Conservation (phyloP, 1,284 basidiomycete genomes). For the Malassezia cuniculi region DNA sequence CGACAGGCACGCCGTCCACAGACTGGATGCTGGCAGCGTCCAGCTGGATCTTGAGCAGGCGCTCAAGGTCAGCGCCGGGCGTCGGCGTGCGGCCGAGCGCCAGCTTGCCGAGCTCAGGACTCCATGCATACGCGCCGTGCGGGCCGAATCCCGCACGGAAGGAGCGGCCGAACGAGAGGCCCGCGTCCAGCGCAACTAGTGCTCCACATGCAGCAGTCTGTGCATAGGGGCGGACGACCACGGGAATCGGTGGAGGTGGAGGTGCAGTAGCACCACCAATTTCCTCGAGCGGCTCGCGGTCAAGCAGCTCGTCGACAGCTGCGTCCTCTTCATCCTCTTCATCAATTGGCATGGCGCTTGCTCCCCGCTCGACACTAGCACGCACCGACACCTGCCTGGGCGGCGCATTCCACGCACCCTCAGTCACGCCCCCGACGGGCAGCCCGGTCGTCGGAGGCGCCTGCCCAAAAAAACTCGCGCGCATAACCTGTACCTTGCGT, state of each 20-base stretch:
- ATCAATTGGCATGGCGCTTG: not conserved
- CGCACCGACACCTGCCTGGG: too few species aligned
- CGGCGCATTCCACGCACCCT: slow-evolving; percentile 3
- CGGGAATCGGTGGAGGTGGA: not conserved
- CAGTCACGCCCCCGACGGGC: slow-evolving; percentile 7
- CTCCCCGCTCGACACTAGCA: not conserved
- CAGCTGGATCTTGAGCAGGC: slow-evolving; percentile 67
- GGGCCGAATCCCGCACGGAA: slow-evolving; percentile 86
- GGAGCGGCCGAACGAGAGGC: slow-evolving; percentile 69
- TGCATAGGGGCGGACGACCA: too few species aligned
- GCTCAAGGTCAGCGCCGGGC: slow-evolving; percentile 36
- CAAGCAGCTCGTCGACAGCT: not conserved
- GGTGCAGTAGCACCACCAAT: not conserved
- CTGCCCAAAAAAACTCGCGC: slow-evolving; percentile 44
- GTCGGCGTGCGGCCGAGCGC: slow-evolving; percentile 33
- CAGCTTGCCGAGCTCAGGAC: too few species aligned
- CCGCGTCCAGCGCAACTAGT: slow-evolving; percentile 59
- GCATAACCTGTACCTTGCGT: slow-evolving; percentile 42
- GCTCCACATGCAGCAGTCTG: too few species aligned
- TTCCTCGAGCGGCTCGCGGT: not conserved
- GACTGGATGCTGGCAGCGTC: slow-evolving; percentile 56
- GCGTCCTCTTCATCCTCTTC: not conserved
- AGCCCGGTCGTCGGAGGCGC: slow-evolving; percentile 15
- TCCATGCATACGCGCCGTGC: slow-evolving; percentile 60
- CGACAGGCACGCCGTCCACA: slow-evolving; percentile 50